Evolutionary conservation across 805 yeast genomes (phyloP).

Genomic region (Metschnikowia anglica): DNA sequence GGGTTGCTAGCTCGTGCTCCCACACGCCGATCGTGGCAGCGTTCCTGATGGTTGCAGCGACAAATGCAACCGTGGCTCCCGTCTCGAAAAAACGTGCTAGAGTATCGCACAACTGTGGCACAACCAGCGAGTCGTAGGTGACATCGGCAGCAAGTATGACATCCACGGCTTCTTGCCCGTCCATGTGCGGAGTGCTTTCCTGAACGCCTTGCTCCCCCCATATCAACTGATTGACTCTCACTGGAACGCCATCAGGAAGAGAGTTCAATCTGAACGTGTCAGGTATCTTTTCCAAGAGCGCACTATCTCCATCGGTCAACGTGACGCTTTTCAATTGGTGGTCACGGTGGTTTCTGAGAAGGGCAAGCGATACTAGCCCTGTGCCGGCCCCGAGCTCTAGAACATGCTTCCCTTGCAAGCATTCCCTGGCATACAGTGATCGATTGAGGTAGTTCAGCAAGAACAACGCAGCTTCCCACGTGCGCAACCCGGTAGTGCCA

Average conservation of each 20-base stretch:
- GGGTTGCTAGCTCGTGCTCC: conserved; percentile 23
- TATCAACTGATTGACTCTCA: conserved; percentile 38
- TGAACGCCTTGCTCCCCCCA: conserved; percentile 50
- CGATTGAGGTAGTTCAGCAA: conserved; percentile 51
- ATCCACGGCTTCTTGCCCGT: conserved; percentile 29
- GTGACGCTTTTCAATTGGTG: conserved; percentile 30
- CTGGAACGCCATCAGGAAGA: conserved; percentile 10
- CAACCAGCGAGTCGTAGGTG: conserved; percentile 68
- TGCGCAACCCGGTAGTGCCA: conserved; percentile 88
- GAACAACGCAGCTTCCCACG: conserved; percentile 90
- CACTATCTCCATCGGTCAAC: conserved; percentile 69
- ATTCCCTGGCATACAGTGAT: background rate
- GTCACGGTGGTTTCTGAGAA: conserved; percentile 28
- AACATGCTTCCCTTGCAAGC: conserved; percentile 32
- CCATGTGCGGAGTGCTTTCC: conserved; percentile 10
- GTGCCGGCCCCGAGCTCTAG: conserved; percentile 90
- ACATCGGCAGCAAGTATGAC: conserved; percentile 82
- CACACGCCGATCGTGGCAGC: conserved; percentile 32
- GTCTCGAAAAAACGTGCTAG: conserved; percentile 38
- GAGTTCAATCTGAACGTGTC: conserved; percentile 49
- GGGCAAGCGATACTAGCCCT: conserved; percentile 66
- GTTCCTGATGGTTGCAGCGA: conserved; percentile 80
- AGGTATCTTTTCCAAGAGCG: conserved; percentile 47
- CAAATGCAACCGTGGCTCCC: conserved; percentile 36
- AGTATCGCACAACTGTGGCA: conserved; percentile 54